Evolutionary conservation across 2,329 filamentous ascomycete species (phyloP), one percentile per base, ranked within the genome.

Genomic region (Blastomyces silverae): DNA sequence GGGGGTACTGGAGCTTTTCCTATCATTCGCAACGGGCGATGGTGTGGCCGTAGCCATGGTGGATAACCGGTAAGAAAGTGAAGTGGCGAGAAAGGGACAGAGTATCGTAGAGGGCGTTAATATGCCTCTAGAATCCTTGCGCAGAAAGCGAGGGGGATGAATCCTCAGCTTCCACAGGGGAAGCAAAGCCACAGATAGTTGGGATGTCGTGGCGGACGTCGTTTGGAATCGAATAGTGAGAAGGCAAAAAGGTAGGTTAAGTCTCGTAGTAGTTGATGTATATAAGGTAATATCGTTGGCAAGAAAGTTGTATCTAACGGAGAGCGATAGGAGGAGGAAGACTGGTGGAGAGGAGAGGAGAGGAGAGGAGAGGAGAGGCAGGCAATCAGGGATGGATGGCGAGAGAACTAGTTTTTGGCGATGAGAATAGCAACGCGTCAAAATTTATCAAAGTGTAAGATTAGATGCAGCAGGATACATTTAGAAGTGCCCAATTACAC

Each of bases 1-100:
- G 44, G 75, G 76, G 22, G 75, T 74, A 17, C 74, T 75, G n/a
- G 71, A 70, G 20, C 69, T 67, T 63, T 73, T 73, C 71, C 74
- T 76, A 28, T 66, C 56, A 69, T 65, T 60, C 64, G 31, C 52
- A n/a, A 62, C 37, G 22, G 31, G 7, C 53, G 66, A 57, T n/a
- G 63, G 28, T 8, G 62, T 53, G 53, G 48, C 20, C 11, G 66
- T 25, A 34, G 25, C 17, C 34, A 56, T 53, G 37, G 58, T 65
- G n/a, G 55, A 52, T 39, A 44, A 46, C 48, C 65, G 66, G 64
- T 66, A 64, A 22, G 37, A 17, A 31, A 46, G 58, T 7, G 50
- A 13, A 31, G 48, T 34, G 22, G 46, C 8, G 62, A 50, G 25
- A 65, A 63, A 56, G 66, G 66, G 58, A 68, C 66, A 64, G 56